These are phyloP conservation scores for Phycomyces nitens DNA, from an alignment of 192 early-diverging fungal genomes.

Conservation along the genomic window DNA sequence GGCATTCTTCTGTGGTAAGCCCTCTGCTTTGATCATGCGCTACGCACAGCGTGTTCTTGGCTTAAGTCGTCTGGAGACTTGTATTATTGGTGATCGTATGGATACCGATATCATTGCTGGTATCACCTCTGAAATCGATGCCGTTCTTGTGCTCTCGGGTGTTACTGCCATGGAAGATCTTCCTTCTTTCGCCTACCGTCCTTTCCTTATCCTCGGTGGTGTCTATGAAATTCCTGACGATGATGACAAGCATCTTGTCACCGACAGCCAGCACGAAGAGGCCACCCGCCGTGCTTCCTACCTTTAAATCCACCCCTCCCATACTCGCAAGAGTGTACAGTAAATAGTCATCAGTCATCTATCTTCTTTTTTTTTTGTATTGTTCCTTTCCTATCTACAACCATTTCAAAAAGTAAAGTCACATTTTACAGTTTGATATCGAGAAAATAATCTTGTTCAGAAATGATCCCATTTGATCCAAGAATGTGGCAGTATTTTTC, in stretches of 20 bases:
- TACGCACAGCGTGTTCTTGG: conserved; percentile 55
- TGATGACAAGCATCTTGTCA: conserved; percentile 23
- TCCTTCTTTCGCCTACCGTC: conserved; percentile 46
- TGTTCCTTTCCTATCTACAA: too few relatives aligned
- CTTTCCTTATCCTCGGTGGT: conserved; percentile 51
- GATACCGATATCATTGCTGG: conserved; percentile 66
- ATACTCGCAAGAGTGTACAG: not conserved
- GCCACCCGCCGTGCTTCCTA: conserved; percentile 28
- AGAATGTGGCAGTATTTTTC: too few relatives aligned
- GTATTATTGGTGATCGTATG: conserved; percentile 66
- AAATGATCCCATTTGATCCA: too few relatives aligned
- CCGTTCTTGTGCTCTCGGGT: conserved; percentile 52
- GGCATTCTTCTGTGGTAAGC: conserved; percentile 59
- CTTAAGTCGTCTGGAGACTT: conserved; percentile 50
- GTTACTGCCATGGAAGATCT: conserved; percentile 48
- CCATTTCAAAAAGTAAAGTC: too few relatives aligned
- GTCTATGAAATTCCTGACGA: conserved; percentile 41
- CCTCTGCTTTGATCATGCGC: conserved; percentile 52
- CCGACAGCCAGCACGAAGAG: conserved; percentile 29
- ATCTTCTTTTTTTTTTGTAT: too few relatives aligned
- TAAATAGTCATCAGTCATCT: too few relatives aligned
- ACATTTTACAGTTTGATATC: too few relatives aligned
- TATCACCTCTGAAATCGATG: conserved; percentile 55
- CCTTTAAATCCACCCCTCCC: not conserved
- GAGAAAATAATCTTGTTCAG: too few relatives aligned